Evolutionary conservation across 1,139 yeast genomes (phyloP).

Genomic region (Dujonia santamariae): DNA sequence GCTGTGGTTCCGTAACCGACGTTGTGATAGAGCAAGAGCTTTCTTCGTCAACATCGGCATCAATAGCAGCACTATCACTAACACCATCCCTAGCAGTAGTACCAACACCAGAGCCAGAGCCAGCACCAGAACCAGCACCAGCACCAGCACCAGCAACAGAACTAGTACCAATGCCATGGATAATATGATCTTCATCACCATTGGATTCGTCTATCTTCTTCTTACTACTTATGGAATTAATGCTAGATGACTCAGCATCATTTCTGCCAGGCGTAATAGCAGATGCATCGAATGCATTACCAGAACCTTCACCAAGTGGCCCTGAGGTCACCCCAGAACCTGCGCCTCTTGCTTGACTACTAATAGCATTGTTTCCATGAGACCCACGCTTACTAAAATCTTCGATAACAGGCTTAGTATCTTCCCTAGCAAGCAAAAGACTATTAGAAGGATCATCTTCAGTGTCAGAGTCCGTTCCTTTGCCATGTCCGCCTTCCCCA

Average conservation of each 20-base stretch:
- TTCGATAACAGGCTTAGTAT: too few species aligned
- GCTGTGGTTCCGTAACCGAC: conserved; percentile 67
- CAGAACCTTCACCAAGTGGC: too few species aligned
- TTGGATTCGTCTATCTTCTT: not conserved
- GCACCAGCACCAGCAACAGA: not conserved
- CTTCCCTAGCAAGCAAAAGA: conserved; percentile 7
- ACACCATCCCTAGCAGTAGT: not conserved
- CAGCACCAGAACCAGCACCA: not conserved
- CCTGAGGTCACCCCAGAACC: too few species aligned
- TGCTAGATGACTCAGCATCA: not conserved
- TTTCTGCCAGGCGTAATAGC: too few species aligned
- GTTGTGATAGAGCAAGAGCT: conserved; percentile 24
- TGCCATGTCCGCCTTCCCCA: conserved; percentile 8
- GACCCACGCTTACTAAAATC: too few species aligned
- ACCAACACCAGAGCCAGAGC: not conserved
- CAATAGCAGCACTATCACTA: not conserved
- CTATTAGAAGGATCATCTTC: conserved; percentile 15
- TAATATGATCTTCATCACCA: not conserved
- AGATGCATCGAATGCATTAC: too few species aligned
- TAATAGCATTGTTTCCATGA: too few species aligned
- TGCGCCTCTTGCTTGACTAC: too few species aligned
- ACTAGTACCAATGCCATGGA: not conserved
- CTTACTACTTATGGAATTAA: not conserved
- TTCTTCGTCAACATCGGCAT: not conserved
- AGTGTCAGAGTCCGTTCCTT: conserved; percentile 4